A percentile compares a stretch with the other conserved stretches of the same genome.
phyloP scores from a whole-genome alignment of 257 asterid genomes.

The Fraxinus excelsior region DNA sequence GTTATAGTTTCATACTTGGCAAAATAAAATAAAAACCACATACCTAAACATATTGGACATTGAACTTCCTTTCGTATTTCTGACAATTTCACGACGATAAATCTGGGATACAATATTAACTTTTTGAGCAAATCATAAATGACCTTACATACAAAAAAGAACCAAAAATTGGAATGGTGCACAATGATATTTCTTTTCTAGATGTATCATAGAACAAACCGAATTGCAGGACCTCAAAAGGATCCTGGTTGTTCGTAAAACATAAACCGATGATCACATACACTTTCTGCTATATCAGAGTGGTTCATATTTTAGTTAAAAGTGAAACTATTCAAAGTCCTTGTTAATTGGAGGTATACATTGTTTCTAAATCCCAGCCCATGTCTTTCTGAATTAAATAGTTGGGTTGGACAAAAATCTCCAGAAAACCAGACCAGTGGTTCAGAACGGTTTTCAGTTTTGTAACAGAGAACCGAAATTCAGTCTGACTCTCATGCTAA shows the following conservation, averaged over 20 bases:
- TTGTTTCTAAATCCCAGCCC: conserved; percentile 15
- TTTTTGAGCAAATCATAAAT: conserved; percentile 11
- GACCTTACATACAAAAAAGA: conserved; percentile 11
- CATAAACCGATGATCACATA: conserved; percentile 7
- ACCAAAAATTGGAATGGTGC: conserved; percentile 11
- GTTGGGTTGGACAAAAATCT: neutral
- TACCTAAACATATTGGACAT: conserved; percentile 98
- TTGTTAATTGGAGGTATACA: conserved; percentile 21
- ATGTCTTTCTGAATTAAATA: neutral
- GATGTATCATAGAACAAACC: conserved; percentile 1
- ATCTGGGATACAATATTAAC: conserved; percentile 51
- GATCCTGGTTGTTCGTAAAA: conserved; percentile 17
- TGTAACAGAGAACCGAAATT: no score
- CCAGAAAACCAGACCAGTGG: neutral
- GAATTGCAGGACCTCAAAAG: conserved; percentile 9
- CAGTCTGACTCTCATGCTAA: no score
- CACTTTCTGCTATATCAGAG: conserved; percentile 12
- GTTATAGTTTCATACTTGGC: conserved; percentile 10
- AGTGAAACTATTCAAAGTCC: conserved; percentile 4
- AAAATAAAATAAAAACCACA: conserved; percentile 24
- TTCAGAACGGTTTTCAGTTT: neutral
- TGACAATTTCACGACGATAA: conserved; percentile 65
- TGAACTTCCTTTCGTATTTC: conserved; percentile 98
- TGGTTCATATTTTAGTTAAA: neutral
- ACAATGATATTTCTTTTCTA: conserved; percentile 2